Percentiles rank a stretch among this genome's conserved stretches.
Evolutionary conservation across 2,329 filamentous ascomycete species (phyloP).

Genomic region (Macrophomina phaseolina): DNA sequence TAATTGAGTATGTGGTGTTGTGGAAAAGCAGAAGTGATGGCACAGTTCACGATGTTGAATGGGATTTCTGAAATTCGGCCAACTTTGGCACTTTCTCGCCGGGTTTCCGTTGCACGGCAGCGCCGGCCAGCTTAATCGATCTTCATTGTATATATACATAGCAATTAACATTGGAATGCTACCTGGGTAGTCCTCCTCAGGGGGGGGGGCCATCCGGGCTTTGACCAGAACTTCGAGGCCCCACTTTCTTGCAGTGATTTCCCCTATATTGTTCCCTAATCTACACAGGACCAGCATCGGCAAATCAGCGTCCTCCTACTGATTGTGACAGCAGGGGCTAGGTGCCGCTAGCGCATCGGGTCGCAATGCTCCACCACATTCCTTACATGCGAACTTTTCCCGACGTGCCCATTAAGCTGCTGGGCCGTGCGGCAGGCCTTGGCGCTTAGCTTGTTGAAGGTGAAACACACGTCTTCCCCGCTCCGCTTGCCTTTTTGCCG

Average conservation of each 20-base stretch:
- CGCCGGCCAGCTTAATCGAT: conserved; percentile 5
- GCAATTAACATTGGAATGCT: background rate
- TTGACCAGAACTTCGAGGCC: background rate
- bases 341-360: no score
- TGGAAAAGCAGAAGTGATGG: background rate
- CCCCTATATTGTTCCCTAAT: background rate
- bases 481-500: no score
- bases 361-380: background rate
- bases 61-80: background rate
- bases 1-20: background rate
- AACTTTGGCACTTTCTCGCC: background rate
- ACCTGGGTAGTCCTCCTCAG: background rate
- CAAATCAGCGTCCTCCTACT: no score
- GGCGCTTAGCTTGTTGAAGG: no score
- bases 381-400: background rate
- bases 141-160: conserved; percentile 15
- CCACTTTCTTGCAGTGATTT: background rate
- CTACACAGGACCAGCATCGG: no score
- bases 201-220: background rate
- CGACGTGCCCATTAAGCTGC: background rate
- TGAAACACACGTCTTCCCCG: no score
- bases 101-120: background rate
- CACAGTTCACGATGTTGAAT: conserved; percentile 3
- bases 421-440: background rate
- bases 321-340: no score